Conservation (phyloP, 1,284 basidiomycete genomes). For the Agaricales sp. region DNA sequence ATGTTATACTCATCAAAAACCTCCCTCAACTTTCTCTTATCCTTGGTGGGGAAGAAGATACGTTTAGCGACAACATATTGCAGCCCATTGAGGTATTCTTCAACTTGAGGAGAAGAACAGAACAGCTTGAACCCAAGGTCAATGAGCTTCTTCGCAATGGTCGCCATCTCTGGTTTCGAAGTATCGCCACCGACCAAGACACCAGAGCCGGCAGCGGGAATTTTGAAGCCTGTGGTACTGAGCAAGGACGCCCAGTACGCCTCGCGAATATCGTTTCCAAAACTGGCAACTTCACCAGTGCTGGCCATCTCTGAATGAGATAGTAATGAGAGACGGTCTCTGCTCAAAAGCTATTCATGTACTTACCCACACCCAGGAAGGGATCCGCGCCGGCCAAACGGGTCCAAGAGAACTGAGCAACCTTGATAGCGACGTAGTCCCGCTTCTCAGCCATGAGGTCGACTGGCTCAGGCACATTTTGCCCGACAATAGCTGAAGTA, state of each 20-base stretch:
- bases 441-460: constrained; percentile 88
- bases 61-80: constrained; percentile 76
- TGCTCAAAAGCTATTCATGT: constrained; percentile 5
- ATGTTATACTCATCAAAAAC: constrained; percentile 94
- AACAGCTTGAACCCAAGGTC: constrained; percentile 89
- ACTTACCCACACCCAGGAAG: constrained; percentile 87
- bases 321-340: constrained; percentile 1
- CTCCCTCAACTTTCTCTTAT: constrained; percentile 92
- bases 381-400: constrained; percentile 92
- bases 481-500: constrained; percentile 83
- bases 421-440: constrained; percentile 95
- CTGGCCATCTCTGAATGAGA: constrained; percentile 83
- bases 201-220: constrained; percentile 73
- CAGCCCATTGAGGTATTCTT: constrained; percentile 75
- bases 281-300: constrained; percentile 97
- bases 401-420: constrained; percentile 98
- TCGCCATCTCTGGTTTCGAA: constrained; percentile 70
- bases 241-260: constrained; percentile 93
- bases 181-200: constrained; percentile 86
- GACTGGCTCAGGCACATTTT: constrained; percentile 87
- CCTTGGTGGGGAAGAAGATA: constrained; percentile 95
- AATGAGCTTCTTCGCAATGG: constrained; percentile 67
- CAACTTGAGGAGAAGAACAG: constrained; percentile 76
- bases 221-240: constrained; percentile 86
- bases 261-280: constrained; percentile 90